Evolutionary conservation across 2,329 filamentous ascomycete genomes (phyloP).

Genomic region (Fusarium phyllophilum): DNA sequence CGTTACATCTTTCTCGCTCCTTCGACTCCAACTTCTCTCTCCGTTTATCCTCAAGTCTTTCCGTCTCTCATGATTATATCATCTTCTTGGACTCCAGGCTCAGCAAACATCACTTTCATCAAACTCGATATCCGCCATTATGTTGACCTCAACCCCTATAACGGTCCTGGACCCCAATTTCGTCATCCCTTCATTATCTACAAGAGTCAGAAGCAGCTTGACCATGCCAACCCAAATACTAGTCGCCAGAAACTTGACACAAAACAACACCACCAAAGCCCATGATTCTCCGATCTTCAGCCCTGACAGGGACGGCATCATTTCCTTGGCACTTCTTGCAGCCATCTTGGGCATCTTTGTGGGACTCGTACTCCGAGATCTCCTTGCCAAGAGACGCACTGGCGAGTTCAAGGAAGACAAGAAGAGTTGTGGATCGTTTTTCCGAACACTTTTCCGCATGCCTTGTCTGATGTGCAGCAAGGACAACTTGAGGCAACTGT

Average conservation of each 20-base stretch:
- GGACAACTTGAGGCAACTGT: neutral
- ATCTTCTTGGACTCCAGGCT: neutral
- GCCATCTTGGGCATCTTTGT: slow-evolving; percentile 11
- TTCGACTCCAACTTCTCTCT: neutral
- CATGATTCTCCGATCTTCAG: neutral
- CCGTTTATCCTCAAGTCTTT: neutral
- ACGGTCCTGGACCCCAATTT: neutral
- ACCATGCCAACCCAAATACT: neutral
- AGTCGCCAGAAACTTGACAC: neutral
- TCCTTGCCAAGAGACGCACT: slow-evolving; percentile 13
- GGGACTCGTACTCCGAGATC: slow-evolving; percentile 19
- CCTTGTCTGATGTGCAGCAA: slow-evolving; percentile 10
- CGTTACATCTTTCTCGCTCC: too few species aligned
- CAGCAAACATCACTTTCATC: neutral
- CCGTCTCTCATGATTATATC: neutral
- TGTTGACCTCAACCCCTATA: neutral
- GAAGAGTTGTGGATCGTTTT: neutral
- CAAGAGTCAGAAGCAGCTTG: neutral
- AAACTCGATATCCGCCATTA: neutral
- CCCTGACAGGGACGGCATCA: neutral
- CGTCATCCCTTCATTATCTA: neutral
- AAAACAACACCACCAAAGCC: neutral
- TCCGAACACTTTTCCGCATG: neutral
- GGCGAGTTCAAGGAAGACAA: slow-evolving; percentile 25
- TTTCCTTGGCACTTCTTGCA: slow-evolving; percentile 16